These are phyloP conservation scores for Hymenoscyphus fructigenus DNA, from an alignment of 2,329 filamentous ascomycete species.

Conservation along the genomic window DNA sequence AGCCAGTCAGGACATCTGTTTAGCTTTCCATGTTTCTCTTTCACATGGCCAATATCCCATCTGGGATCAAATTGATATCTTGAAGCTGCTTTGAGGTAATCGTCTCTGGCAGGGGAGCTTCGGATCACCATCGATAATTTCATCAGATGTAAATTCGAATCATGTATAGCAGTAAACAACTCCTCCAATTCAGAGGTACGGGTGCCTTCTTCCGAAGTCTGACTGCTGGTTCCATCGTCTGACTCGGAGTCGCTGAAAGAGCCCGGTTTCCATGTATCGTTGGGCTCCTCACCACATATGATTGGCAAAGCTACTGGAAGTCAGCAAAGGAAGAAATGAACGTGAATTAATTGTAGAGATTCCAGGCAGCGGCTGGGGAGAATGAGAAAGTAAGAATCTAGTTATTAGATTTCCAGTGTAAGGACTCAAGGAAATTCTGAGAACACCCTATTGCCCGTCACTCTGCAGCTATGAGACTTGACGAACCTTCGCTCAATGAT, in stretches of 20 bases:
- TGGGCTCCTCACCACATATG: conserved; percentile 18
- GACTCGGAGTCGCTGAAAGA: conserved; percentile 7
- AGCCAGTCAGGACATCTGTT: conserved; percentile 26
- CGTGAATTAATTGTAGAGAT: neutral
- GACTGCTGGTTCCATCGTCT: conserved; percentile 14
- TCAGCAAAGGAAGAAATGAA: conserved; percentile 1
- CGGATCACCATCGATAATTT: conserved; percentile 31
- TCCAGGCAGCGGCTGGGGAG: neutral
- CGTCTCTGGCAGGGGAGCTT: conserved; percentile 26
- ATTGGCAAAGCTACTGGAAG: conserved; percentile 19
- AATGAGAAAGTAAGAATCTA: neutral
- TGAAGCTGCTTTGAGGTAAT: conserved; percentile 31
- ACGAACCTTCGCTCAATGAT: conserved; percentile 22
- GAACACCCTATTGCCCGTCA: too few species aligned
- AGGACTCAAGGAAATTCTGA: too few species aligned
- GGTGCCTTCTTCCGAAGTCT: neutral
- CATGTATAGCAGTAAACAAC: conserved; percentile 24
- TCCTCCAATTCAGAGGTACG: conserved; percentile 29
- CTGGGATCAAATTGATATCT: conserved; percentile 18
- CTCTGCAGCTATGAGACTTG: neutral
- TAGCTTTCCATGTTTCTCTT: conserved; percentile 25
- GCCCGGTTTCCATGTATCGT: conserved; percentile 22
- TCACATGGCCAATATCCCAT: conserved; percentile 28
- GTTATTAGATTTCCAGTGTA: too few species aligned
- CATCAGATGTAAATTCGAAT: conserved; percentile 25